Evolutionary conservation across 2,329 filamentous ascomycete genomes (phyloP), one percentile per base, ranked within the genome.

Genomic region (Pseudogymnoascus sp.): DNA sequence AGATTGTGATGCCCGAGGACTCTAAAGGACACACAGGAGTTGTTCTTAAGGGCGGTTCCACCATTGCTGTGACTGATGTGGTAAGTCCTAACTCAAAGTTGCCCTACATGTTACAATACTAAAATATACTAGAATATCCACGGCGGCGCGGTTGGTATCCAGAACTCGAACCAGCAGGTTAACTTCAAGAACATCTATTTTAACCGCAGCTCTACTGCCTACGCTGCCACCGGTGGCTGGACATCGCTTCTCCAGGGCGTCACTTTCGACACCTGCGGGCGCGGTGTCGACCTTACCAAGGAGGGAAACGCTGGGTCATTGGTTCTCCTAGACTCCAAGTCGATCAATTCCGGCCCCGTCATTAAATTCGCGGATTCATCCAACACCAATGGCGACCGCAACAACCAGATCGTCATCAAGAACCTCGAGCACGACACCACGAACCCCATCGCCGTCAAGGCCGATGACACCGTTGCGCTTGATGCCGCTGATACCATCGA

Each of bases 131-230:
- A 54, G 47, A 54, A 34, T 14, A 47, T 64, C 18, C 21, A 87
- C 60, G 89, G 88, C 23, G 89, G 89, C 34, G 79, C 23, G 10
- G 36, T 64, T 21, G 64, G 64, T 34, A 65, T 65, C 14, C 51
- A 63, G n/a, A 26, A 36, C n/a, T 42, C 90, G 62, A 91, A 87
- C 77, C 90, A 95, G 77, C 90, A 95, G 76, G 47, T 54, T 2
- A 54, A 54, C 16, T 54, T 54, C 47, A 54, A 54, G 26, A 54
- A 54, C 26, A 54, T 54, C 26, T 54, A 54, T 31, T 54, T 54
- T n/a, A 54, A 54, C n/a, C 47, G 47, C 4, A 18, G 3, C n/a
- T 54, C 47, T 18, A 54, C 47, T 18, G 47, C 47, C n/a, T 54
- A 54, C 26, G 11, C 7, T 18, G 47, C 14, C 5, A 54, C 47